Conservation (phyloP, 208 protist species). For the Wallacemonas sp. region DNA sequence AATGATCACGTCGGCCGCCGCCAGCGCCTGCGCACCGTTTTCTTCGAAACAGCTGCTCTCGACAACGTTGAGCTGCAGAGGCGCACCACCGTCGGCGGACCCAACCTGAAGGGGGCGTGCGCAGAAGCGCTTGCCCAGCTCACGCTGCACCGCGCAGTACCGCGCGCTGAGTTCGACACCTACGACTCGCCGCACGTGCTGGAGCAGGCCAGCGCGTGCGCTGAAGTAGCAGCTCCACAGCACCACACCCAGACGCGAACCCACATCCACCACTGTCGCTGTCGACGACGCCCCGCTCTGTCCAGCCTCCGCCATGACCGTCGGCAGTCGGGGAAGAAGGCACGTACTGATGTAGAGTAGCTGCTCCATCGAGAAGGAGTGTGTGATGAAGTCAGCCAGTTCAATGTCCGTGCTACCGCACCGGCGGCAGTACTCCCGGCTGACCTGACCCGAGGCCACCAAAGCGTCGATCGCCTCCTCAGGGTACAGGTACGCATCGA, state of each 20-base stretch:
- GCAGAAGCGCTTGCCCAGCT: slow-evolving; percentile 29
- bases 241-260: slow-evolving; percentile 76
- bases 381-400: slow-evolving; percentile 72
- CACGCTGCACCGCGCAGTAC: slow-evolving; percentile 21
- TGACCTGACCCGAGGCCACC: slow-evolving; percentile 29
- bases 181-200: slow-evolving; percentile 14
- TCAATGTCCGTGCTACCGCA: slow-evolving; percentile 65
- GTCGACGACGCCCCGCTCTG: slow-evolving; percentile 1
- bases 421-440: slow-evolving; percentile 61
- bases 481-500: slow-evolving; percentile 78
- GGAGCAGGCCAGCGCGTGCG: slow-evolving; percentile 35
- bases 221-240: slow-evolving; percentile 59
- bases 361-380: slow-evolving; percentile 83
- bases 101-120: slow-evolving; percentile 3
- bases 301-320: background rate
- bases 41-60: slow-evolving; percentile 69
- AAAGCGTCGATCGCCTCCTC: slow-evolving; percentile 72
- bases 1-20: slow-evolving; percentile 55
- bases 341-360: slow-evolving; percentile 73
- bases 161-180: slow-evolving; percentile 35
- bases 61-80: slow-evolving; percentile 30
- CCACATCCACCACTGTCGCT: slow-evolving; percentile 55
- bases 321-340: slow-evolving; percentile 29
- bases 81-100: background rate
- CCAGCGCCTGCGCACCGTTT: slow-evolving; percentile 31